Conservation (phyloP, 1,284 basidiomycete species). For the Coriolopsis trogii region DNA sequence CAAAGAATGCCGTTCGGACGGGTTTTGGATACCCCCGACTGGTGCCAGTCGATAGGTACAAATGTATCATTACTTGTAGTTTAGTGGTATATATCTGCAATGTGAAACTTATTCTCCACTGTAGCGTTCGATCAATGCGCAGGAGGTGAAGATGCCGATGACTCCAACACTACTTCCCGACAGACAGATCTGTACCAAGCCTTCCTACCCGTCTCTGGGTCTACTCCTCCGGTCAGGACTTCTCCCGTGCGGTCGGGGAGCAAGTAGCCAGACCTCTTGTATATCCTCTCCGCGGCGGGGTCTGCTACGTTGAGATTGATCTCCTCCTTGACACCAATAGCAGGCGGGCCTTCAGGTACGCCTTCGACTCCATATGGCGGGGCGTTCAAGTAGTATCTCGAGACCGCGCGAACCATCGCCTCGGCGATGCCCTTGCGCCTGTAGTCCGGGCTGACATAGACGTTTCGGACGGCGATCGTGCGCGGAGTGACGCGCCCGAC, state of each 20-base stretch:
- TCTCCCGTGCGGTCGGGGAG: constrained; percentile 9
- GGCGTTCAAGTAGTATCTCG: constrained; percentile 27
- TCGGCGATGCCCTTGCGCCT: constrained; percentile 31
- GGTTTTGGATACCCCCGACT: constrained; percentile 24
- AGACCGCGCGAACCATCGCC: constrained; percentile 26
- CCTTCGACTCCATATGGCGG: constrained; percentile 21
- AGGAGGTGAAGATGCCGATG: background rate
- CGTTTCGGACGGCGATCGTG: constrained; percentile 32
- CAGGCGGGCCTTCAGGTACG: constrained; percentile 12
- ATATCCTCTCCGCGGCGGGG: constrained; percentile 10
- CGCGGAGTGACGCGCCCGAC: constrained; percentile 25
- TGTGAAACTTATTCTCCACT: no score
- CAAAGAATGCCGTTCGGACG: constrained; percentile 15
- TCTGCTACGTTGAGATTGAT: constrained; percentile 15
- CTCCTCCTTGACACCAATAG: constrained; percentile 15
- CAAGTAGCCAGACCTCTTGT: constrained; percentile 17
- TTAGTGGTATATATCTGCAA: constrained; percentile 23
- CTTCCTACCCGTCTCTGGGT: constrained; percentile 13
- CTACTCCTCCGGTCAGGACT: constrained; percentile 2
- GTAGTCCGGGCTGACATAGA: constrained; percentile 26
- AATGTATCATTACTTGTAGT: constrained; percentile 28
- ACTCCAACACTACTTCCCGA: background rate
- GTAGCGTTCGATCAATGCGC: no score
- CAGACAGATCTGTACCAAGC: constrained; percentile 8
- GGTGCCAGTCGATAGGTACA: constrained; percentile 1